Evolutionary conservation across 2,329 filamentous ascomycete genomes (phyloP).

Genomic region (Colletotrichum falcatum): DNA sequence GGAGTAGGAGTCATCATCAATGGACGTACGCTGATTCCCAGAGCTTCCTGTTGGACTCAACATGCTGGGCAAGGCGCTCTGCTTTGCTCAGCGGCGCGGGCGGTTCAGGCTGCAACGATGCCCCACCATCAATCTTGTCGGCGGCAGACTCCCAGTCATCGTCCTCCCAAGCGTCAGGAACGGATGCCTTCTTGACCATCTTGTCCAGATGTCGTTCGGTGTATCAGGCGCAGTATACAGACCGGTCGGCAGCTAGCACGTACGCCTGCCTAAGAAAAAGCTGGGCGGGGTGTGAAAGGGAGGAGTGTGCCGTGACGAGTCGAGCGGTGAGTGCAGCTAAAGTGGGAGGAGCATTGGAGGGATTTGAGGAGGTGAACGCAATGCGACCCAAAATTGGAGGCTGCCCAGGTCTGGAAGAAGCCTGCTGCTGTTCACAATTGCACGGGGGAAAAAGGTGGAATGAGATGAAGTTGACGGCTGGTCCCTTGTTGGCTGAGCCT

Average conservation of each 20-base stretch:
- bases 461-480: slow-evolving; percentile 28
- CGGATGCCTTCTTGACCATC: slow-evolving; percentile 61
- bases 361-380: background rate
- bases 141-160: slow-evolving; percentile 88
- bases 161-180: slow-evolving; percentile 88
- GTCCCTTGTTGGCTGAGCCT: slow-evolving; percentile 13
- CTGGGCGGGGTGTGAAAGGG: background rate
- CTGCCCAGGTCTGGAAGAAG: background rate
- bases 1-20: slow-evolving; percentile 2
- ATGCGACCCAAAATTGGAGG: background rate
- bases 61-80: slow-evolving; percentile 83
- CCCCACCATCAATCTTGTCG: slow-evolving; percentile 64
- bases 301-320: slow-evolving; percentile 16
- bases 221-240: background rate
- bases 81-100: slow-evolving; percentile 72
- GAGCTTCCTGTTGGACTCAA: slow-evolving; percentile 84
- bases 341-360: slow-evolving; percentile 25
- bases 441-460: slow-evolving; percentile 25
- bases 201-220: slow-evolving; percentile 43
- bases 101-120: slow-evolving; percentile 49
- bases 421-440: background rate
- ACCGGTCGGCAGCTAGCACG: background rate
- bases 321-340: slow-evolving; percentile 9
- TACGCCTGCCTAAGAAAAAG: background rate
- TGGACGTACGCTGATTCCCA: slow-evolving; percentile 86